phyloP scores from a whole-genome alignment of 306 rosid genomes.

The Quercus parvula region DNA sequence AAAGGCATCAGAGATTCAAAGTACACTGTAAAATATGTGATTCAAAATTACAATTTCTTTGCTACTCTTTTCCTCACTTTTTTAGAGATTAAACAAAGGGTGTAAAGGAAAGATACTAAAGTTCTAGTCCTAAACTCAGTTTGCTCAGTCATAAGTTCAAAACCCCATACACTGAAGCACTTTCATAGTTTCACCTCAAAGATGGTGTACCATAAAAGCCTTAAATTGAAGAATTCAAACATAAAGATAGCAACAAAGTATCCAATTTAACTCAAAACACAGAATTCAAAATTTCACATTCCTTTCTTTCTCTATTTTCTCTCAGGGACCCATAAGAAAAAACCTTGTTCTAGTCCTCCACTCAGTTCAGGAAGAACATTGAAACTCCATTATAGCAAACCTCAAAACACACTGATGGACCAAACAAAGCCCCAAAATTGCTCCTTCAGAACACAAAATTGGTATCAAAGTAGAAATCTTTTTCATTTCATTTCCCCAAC shows the following conservation, averaged over 20 bases:
- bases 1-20: not conserved
- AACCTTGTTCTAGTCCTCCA: not conserved
- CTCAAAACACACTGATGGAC: slow-evolving; percentile 7
- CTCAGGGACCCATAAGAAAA: not conserved
- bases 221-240: not conserved
- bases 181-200: not conserved
- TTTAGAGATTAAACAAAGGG: not conserved
- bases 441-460: slow-evolving; percentile 12
- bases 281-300: slow-evolving; percentile 10
- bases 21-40: not conserved
- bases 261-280: not conserved
- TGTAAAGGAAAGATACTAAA: not conserved
- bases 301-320: slow-evolving; percentile 16
- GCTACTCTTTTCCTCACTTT: not conserved
- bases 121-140: not conserved
- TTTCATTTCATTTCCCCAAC: not conserved
- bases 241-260: not conserved
- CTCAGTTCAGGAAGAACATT: not conserved
- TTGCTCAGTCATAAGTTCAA: not conserved
- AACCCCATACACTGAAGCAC: not conserved
- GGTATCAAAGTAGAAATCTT: slow-evolving; percentile 1
- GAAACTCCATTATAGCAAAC: slow-evolving; percentile 4
- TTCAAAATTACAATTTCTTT: not conserved
- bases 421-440: not conserved
- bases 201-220: not conserved